phyloP scores from a whole-genome alignment of 2,329 filamentous ascomycete genomes.

The Paraconiothyrium sp. region DNA sequence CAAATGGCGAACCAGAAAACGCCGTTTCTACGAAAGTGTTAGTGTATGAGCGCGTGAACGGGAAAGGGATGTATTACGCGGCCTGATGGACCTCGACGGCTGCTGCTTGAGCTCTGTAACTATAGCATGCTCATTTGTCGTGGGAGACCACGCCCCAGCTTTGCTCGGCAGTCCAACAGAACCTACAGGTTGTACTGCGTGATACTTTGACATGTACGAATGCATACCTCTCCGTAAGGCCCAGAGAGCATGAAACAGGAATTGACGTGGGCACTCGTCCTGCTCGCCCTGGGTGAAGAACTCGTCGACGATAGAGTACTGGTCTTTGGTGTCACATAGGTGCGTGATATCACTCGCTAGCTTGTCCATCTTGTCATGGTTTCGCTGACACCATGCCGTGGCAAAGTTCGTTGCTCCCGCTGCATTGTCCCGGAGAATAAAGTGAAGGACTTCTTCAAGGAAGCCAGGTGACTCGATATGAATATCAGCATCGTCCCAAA shows the following conservation, averaged over 20 bases:
- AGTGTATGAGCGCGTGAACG: not conserved
- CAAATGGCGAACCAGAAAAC: not conserved
- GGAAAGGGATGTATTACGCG: constrained; percentile 11
- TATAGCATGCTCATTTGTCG: not conserved
- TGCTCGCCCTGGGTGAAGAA: constrained; percentile 41
- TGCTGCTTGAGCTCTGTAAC: not conserved
- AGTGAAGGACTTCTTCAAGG: constrained; percentile 38
- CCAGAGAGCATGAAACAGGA: constrained; percentile 42
- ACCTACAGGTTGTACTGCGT: constrained; percentile 12
- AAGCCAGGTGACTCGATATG: constrained; percentile 40
- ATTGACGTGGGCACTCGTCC: constrained; percentile 32
- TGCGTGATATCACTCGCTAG: constrained; percentile 26
- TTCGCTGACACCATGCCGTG: constrained; percentile 29
- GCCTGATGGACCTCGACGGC: not conserved
- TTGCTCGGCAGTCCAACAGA: constrained; percentile 7
- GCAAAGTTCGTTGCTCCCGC: constrained; percentile 31
- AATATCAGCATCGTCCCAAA: constrained; percentile 48
- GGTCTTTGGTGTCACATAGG: constrained; percentile 30
- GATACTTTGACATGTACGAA: constrained; percentile 10
- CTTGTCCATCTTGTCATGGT: constrained; percentile 32
- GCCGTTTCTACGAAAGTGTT: not conserved
- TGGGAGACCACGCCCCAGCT: not conserved
- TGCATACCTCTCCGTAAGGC: constrained; percentile 34
- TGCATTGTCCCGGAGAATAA: constrained; percentile 39
- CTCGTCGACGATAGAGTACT: constrained; percentile 36